These are phyloP conservation scores for Ophiostoma perfectum DNA, from an alignment of 2,329 filamentous ascomycete species.

Conservation along the genomic window DNA sequence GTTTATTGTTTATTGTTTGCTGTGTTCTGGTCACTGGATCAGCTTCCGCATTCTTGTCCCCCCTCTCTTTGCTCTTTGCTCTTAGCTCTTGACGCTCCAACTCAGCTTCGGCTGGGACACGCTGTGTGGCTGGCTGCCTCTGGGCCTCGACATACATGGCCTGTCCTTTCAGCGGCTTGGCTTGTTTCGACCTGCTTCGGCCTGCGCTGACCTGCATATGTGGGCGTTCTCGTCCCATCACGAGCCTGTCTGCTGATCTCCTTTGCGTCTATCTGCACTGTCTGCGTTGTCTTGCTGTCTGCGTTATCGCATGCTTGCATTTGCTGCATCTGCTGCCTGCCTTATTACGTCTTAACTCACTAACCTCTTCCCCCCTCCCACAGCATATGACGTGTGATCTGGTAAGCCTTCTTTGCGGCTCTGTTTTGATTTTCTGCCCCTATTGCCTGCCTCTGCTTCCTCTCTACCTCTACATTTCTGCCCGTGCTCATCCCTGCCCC, in stretches of 20 bases:
- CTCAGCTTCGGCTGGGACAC: neutral
- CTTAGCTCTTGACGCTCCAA: neutral
- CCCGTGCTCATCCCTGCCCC: neutral
- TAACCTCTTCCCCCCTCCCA: conserved; percentile 25
- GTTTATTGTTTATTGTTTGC: conserved; percentile 30
- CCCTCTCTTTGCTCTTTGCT: neutral
- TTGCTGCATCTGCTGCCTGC: neutral
- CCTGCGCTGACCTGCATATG: conserved; percentile 7
- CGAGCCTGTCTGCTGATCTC: neutral
- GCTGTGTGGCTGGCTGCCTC: neutral
- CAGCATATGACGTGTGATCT: conserved; percentile 92
- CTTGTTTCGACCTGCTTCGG: conserved; percentile 4
- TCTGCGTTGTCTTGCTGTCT: neutral
- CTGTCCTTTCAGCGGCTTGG: neutral
- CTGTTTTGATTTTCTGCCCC: neutral
- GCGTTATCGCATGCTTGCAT: neutral
- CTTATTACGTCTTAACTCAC: neutral
- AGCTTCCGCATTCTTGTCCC: no score
- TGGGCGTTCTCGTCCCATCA: conserved; percentile 3
- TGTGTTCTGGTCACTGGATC: neutral
- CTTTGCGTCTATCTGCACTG: neutral
- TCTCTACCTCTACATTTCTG: neutral
- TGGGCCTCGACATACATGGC: neutral
- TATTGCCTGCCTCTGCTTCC: neutral
- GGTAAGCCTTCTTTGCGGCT: conserved; percentile 50